Evolutionary conservation across 1,284 basidiomycete genomes (phyloP).

Genomic region (Athelia sp.): DNA sequence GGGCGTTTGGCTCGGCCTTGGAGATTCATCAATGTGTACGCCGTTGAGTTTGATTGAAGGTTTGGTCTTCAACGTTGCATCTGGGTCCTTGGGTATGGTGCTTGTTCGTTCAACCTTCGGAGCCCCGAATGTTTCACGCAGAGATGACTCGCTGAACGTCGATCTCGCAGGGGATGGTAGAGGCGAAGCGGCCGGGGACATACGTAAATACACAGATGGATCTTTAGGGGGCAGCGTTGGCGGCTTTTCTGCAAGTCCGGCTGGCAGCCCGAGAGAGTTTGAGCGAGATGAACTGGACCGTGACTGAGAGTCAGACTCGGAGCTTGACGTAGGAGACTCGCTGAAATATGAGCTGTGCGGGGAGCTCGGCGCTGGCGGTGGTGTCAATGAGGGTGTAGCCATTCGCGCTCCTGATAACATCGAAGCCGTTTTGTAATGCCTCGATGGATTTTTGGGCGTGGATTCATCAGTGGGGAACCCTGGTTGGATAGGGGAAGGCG

Average conservation of each 20-base stretch:
- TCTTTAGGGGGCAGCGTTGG: constrained; percentile 8
- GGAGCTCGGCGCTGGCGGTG: constrained; percentile 7
- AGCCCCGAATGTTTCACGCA: neutral
- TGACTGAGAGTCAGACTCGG: constrained; percentile 10
- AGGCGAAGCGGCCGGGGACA: neutral
- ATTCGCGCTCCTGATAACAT: neutral
- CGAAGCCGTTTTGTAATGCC: neutral
- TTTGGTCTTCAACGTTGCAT: neutral
- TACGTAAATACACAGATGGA: neutral
- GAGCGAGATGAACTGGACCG: neutral
- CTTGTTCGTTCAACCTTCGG: neutral
- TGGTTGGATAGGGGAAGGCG: neutral
- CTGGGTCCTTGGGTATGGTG: neutral
- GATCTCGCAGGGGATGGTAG: neutral
- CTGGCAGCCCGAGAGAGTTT: neutral
- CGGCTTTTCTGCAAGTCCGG: neutral
- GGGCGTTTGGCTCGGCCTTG: neutral
- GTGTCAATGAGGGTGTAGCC: neutral
- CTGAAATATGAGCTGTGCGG: constrained; percentile 17
- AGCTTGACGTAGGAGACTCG: constrained; percentile 7
- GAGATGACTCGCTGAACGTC: neutral
- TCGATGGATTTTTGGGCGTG: neutral
- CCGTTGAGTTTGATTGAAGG: neutral
- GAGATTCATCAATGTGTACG: no score
- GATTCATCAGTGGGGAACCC: neutral